Conservation (phyloP, 257 asterid genomes). For the Petrea volubilis region DNA sequence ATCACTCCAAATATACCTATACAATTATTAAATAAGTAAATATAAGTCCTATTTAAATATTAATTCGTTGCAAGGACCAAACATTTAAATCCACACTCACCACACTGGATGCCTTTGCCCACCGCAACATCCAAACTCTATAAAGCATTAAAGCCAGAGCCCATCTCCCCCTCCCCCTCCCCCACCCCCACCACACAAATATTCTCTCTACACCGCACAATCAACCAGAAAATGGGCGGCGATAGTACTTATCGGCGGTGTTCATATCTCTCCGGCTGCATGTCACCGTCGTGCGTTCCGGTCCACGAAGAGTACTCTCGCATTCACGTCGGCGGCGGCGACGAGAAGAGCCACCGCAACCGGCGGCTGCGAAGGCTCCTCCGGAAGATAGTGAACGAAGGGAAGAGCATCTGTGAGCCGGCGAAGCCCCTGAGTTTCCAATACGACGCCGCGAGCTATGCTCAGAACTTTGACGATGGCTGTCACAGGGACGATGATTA, state of each 20-base stretch:
- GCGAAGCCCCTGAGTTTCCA: conserved; percentile 52
- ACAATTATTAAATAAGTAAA: neutral
- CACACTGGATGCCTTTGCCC: conserved; percentile 32
- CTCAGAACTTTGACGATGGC: conserved; percentile 85
- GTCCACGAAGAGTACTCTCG: conserved; percentile 74
- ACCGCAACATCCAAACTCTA: conserved; percentile 16
- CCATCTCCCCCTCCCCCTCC: neutral
- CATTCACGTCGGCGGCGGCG: conserved; percentile 24
- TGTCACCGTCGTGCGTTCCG: conserved; percentile 78
- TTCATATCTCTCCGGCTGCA: conserved; percentile 62
- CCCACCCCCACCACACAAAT: neutral
- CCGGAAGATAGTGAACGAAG: conserved; percentile 55
- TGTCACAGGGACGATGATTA: conserved; percentile 44
- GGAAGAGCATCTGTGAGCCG: conserved; percentile 51
- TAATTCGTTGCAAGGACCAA: neutral
- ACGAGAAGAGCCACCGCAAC: conserved; percentile 24
- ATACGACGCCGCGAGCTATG: conserved; percentile 83
- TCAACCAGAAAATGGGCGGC: conserved; percentile 38
- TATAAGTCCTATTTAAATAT: neutral
- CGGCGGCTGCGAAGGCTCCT: conserved; percentile 49
- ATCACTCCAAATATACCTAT: too few relatives aligned
- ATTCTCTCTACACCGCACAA: conserved; percentile 12
- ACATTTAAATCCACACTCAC: neutral
- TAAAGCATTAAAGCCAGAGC: neutral
- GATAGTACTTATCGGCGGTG: conserved; percentile 43